Evolutionary conservation across 2,329 filamentous ascomycete species (phyloP), one percentile per base, ranked within the genome.

Genomic region (Penicillium sp.): DNA sequence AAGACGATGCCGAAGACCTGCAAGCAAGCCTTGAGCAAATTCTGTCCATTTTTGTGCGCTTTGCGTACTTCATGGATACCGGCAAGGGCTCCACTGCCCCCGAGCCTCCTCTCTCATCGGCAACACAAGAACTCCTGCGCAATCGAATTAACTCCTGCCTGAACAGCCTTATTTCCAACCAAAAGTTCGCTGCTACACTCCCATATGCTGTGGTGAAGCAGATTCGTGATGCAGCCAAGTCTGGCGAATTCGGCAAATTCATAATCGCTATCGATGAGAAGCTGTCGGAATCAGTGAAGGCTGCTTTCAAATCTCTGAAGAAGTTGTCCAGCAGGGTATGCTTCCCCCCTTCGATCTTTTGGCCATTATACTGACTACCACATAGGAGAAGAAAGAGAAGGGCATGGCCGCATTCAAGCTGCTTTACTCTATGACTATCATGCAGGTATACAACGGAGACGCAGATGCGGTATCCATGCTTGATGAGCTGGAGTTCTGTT

Each of bases 391-490:
- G 43, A 79, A 80, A 31, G 84, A 67, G 25, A 65, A 70, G 48
- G 59, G 69, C 51, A 79, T 79, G 16, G 85, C 86, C 59, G 89
- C 90, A 0, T 83, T 97, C 57, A 87, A 88, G 21, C 81, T 97
- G 36, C 82, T 97, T 1, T 91, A 96, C 71, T 87, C 91, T 0
- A 83, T 97, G 51, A 89, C 91, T 0, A 84, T 97, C 15, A 81
- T 97, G 54, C 91, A 97, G 72, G 82, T 96, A 9, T 96, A 96
- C 76, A 92, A 93, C 67, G 90, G 91, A 25, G 92, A 96, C 58
- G 82, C 89, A 0, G 94, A 97, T 69, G 90, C 92, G 0, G 83
- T 96, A 23, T 87, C 88, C 48, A 87, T 94, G 60, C 78, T 97
- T 9, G 84, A 89, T 53, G 93, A 97, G 65, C 81, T 97, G n/a